Base-by-base conservation (phyloP, 768 basidiomycete genomes). In the Tricholoma bakamatsutake region DNA sequence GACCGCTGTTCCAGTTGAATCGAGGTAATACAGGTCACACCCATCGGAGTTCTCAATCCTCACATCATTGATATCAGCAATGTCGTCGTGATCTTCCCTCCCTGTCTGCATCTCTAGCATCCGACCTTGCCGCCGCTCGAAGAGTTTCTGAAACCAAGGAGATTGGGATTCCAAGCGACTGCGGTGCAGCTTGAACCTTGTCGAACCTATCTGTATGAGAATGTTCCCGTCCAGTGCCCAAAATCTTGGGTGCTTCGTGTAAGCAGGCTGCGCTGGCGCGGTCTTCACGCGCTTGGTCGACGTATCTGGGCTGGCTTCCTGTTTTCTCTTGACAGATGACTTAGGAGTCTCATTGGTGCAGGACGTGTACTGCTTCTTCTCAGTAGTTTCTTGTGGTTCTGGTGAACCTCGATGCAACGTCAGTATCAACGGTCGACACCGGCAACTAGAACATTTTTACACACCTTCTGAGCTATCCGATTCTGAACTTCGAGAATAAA, bases 171-270 rank as follows among this genome's bases (percentile, higher is more conserved):
- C 54, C 1, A 69, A 48, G 2, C 67, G 63, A 34, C 66, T 67
- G 1, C 63, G 60, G 31, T 67, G 67, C 1, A 67, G 33, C 47
- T 62, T 68, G 53, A 63, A 62, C 1, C 59, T 53, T 43, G 52
- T 62, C 18, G 13, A 13, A 1, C 50, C 64, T 34, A 69, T 64
- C 39, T 64, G 62, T 4, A 69, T 27, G 17, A 66, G 56, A 10
- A 66, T 50, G 31, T 63, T 67, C n/a, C 67, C 66, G 45, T 69
- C 68, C 1, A 58, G 50, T 4, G 54, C 48, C 65, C 65, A 69
- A 47, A 67, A 62, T 0, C 45, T 56, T 7, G 57, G 42, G 57
- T 68, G 61, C 34, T 66, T 62, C 5, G 52, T 43, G 52, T 64
- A 62, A 4, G 56, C 21, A 37, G 37, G 56, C 24, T 62, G 52